Conservation (phyloP, 2,329 filamentous ascomycete species). For the Trichophaea hybrida region DNA sequence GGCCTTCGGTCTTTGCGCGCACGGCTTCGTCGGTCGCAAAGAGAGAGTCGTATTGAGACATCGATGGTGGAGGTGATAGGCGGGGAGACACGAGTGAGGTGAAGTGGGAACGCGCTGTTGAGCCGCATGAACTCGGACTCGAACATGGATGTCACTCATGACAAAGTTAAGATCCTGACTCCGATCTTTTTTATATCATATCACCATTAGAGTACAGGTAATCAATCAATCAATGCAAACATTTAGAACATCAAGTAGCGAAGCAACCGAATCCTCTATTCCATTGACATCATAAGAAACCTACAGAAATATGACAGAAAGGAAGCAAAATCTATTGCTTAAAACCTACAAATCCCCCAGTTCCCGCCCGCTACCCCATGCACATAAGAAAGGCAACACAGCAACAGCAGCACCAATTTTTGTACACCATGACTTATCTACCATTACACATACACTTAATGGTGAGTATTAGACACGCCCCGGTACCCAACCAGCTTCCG, state of each 20-base stretch:
- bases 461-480: conserved; percentile 38
- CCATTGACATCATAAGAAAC: not conserved
- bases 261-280: not conserved
- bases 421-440: not conserved
- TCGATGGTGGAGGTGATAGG: not conserved
- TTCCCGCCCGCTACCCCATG: not conserved
- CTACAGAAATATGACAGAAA: not conserved
- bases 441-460: conserved; percentile 10
- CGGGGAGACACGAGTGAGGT: not conserved
- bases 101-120: too few species aligned
- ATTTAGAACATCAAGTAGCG: not conserved
- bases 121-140: too few species aligned
- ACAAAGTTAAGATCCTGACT: too few species aligned
- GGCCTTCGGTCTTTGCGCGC: conserved; percentile 3
- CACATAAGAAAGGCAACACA: not conserved
- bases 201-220: too few species aligned
- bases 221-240: too few species aligned
- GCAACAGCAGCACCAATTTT: not conserved
- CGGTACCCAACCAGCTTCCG: conserved; percentile 91
- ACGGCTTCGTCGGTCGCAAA: not conserved
- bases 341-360: not conserved
- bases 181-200: too few species aligned
- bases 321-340: conserved; percentile 6
- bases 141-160: too few species aligned
- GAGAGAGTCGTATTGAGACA: not conserved